Base-by-base conservation (phyloP, 2,329 filamentous ascomycete genomes). In the Microascus cirrosus region DNA sequence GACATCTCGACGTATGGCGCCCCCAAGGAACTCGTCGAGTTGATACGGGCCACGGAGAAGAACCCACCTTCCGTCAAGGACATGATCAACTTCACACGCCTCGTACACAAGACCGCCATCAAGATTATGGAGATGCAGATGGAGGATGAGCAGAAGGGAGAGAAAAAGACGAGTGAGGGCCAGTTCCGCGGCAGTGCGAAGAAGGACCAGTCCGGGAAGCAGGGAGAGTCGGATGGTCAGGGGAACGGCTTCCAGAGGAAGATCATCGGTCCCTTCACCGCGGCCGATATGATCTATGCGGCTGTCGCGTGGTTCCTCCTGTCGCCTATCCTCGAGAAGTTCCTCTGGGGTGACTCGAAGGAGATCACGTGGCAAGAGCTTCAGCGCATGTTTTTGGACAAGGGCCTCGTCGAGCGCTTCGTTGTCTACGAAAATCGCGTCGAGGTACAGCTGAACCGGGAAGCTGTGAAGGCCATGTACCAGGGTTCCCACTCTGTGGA, bases 341-440 rank as follows among this genome's bases (percentile, higher is more conserved):
- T 76, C 28, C 73, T 77, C 61, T 71, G 72, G 24, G 65, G 66
- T 55, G 57, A 61, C 3, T 74, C 78, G 62, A 73, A 73, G 66
- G 93, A 99, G 69, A 96, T 99, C 60, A 97, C 94, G 58, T 99
- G 91, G 90, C 92, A 99, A 73, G 94, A 99, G 74, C 90, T 99
- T 74, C 81, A 89, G 62, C 92, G 84, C 64, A 94, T 90, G 35
- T 97, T 96, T 78, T 78, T 99, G 60, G 91, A 96, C 73, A 96
- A 95, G 77, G 94, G 94, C 8, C 80, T 99, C 25, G 92, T 99
- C 22, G 89, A 96, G 74, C 96, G 92, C 76, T 80, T 99, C 20
- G 86, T 95, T 36, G 81, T 96, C 56, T 85, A 91, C 64, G 82
- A 85, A 62, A 85, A 83, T 65, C 83, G 82, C 61, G 94, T 97